A percentile compares a stretch with the other conserved stretches of the same genome.
Conservation (phyloP, 148 eudicot genomes). For the Vaccinium darrowii region DNA sequence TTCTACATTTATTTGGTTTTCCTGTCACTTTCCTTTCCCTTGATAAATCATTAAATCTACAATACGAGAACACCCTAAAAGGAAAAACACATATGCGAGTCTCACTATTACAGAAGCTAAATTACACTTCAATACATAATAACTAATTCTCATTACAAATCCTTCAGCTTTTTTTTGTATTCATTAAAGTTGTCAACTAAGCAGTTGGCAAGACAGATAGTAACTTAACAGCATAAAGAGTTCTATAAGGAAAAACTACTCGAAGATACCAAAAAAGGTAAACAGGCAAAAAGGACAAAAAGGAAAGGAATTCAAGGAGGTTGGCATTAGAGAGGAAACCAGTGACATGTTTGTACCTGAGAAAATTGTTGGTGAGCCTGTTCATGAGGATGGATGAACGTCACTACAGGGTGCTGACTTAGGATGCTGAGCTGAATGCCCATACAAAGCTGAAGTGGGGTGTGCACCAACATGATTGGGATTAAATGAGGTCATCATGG, state of each 20-base stretch:
- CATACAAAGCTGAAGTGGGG: constrained; percentile 30
- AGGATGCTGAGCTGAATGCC: constrained; percentile 75
- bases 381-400: constrained; percentile 78
- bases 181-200: not conserved
- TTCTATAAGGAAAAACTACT: not conserved
- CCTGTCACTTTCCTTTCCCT: not conserved
- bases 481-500: constrained; percentile 57
- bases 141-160: not conserved
- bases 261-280: not conserved
- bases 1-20: not conserved
- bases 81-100: not conserved
- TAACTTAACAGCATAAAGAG: not conserved
- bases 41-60: not conserved
- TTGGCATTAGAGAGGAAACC: not conserved
- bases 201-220: not conserved
- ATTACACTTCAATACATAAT: not conserved
- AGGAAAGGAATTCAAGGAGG: not conserved
- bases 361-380: constrained; percentile 63
- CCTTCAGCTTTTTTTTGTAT: not conserved
- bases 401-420: constrained; percentile 72
- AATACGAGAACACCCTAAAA: not conserved
- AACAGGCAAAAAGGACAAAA: not conserved
- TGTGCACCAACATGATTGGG: constrained; percentile 52
- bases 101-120: not conserved
- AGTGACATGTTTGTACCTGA: constrained; percentile 48